Evolutionary conservation across 768 basidiomycete species (phyloP), one percentile per base, ranked within the genome.

Genomic region (Cubamyces sp.): DNA sequence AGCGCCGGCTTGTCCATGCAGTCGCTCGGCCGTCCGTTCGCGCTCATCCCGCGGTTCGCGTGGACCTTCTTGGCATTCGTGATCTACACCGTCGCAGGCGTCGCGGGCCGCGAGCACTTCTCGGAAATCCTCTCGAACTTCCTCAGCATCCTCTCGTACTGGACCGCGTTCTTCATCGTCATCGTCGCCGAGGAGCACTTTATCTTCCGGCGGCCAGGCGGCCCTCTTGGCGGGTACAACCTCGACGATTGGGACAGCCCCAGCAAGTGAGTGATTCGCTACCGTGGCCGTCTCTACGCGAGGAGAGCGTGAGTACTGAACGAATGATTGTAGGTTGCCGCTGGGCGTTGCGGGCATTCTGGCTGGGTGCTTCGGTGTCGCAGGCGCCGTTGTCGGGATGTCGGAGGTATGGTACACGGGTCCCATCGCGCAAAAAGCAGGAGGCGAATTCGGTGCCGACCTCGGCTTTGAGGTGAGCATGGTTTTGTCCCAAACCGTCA

Each of bases 321-420:
- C 30, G 37, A 34, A 41, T n/a, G 39, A 47, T 42, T 48, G 25
- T 26, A 81, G 79, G 47, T 76, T 85, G 18, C 83, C 83, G 0
- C 47, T 80, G 0, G 84, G 84, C 6, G 56, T 78, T 11, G 83
- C 84, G 0, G 84, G 81, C 25, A 66, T 84, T 1, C 63, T 78
- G 42, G 83, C 83, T 0, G 77, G 73, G 25, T 78, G 74, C 61
- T 81, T 76, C 54, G 83, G 83, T 11, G 77, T 79, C 5, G 78
- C 68, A 0, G 81, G 82, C 1, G 82, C 83, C 0, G 78, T 84
- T 1, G 70, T 83, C 5, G 79, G 82, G 1, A 85, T 85, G 84
- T 78, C 83, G 8, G 77, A 82, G 60, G 74, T 71, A 6, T 82
- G 82, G 82, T 84, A 83, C 57, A 80, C 77, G 1, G 84, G 84